Evolutionary conservation across 768 basidiomycete species (phyloP).

Genomic region (Agaricus subrufescens): DNA sequence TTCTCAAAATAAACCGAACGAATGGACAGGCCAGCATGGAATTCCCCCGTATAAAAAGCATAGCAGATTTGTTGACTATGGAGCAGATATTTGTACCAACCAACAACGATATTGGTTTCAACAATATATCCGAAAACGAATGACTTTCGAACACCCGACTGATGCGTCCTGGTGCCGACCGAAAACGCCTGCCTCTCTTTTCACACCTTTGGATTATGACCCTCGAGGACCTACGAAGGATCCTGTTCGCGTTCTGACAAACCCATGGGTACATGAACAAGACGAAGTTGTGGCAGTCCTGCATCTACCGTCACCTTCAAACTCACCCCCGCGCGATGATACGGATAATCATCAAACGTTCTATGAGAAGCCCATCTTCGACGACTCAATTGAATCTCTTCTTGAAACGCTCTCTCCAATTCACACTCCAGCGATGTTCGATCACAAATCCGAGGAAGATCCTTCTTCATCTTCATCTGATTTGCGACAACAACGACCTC

Average conservation of each 20-base stretch:
- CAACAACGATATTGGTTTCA: not conserved
- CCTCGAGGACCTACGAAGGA: not conserved
- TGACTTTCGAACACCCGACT: not conserved
- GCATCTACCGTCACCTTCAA: not conserved
- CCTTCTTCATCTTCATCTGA: not conserved
- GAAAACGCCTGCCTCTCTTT: not conserved
- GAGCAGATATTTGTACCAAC: not conserved
- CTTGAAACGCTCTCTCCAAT: not conserved
- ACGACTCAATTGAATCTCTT: not conserved
- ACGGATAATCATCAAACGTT: not conserved
- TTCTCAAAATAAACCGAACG: not conserved
- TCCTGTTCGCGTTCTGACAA: not conserved
- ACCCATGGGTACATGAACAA: constrained; percentile 1
- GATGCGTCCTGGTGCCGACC: not conserved
- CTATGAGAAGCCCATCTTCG: not conserved
- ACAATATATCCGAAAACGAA: not conserved
- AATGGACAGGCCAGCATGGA: not conserved
- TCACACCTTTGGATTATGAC: not conserved
- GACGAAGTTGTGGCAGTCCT: constrained; percentile 7
- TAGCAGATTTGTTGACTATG: not conserved
- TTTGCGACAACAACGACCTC: not conserved
- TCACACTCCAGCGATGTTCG: not conserved
- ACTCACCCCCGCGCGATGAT: not conserved
- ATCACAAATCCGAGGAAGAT: not conserved
- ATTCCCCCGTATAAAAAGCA: not conserved